Evolutionary conservation across 139 green algal genomes (phyloP), one percentile per base, ranked within the genome.

Genomic region (Micromonas pusilla): DNA sequence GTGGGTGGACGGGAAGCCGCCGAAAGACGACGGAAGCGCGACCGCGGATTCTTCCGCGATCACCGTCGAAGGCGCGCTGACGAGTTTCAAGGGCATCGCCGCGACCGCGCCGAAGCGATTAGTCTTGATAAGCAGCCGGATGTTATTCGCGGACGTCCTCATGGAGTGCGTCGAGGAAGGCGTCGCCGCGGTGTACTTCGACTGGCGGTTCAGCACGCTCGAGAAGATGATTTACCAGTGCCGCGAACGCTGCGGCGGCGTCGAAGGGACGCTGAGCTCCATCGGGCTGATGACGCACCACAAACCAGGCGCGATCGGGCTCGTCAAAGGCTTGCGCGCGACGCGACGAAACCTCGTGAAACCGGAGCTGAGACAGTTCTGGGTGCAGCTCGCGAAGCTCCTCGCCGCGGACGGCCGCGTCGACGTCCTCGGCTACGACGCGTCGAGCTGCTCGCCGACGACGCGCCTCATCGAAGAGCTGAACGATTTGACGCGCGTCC

Each of bases 251-350:
- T 73, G 66, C 32, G 31, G 31, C 32, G 66, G 32, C 66, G 31
- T 30, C 6, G 6, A 16, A 19, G n/a, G 13, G 20, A 73, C 32
- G 28, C 25, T 73, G n/a, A 20, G 23, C 28, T 73, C 66, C 9
- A 73, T 73, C 66, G 66, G 66, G 6, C 13, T 73, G 13, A 39
- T 73, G 28, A 73, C 66, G 13, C 66, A 73, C 28, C 28, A 31
- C 25, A 73, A 73, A 31, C 66, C 66, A 9, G 66, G 66, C 32
- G 26, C 66, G 32, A 53, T 73, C 21, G 66, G 66, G 9, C 32
- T 73, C 20, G 66, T 73, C 66, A 73, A 73, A n/a, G 66, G 66
- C 66, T 21, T 53, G 26, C 66, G 66, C n/a, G 23, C 66, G 6
- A 73, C 28, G 25, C 66, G 25, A 6, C 13, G 31, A 9, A 73